Percentiles rank a stretch among this genome's conserved stretches.
Evolutionary conservation across 495 filamentous ascomycete genomes (phyloP).

Genomic region (Xylaria sp.): DNA sequence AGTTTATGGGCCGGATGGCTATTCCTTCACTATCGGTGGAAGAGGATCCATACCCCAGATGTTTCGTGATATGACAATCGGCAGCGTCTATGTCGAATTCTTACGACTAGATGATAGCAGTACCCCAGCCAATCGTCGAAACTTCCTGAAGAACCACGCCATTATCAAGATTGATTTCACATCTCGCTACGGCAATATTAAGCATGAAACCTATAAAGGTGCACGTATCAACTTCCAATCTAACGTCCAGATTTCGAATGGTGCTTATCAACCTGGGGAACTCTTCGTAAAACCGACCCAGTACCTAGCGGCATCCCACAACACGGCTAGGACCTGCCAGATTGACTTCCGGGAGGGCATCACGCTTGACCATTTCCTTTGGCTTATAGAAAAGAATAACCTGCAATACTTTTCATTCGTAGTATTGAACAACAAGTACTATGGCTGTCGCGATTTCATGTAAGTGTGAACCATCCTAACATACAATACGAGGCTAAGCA

Average conservation of each 20-base stretch:
- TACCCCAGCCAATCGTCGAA: not conserved
- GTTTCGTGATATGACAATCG: not conserved
- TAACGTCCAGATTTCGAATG: not conserved
- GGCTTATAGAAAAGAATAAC: not conserved
- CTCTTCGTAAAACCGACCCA: not conserved
- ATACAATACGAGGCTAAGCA: not conserved
- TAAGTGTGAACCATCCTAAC: not conserved
- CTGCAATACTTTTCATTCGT: constrained; percentile 2
- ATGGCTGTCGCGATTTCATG: constrained; percentile 12
- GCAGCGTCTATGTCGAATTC: constrained; percentile 8
- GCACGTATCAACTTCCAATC: not conserved
- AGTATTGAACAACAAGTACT: not conserved
- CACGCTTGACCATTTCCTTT: constrained; percentile 12
- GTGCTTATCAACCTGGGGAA: not conserved
- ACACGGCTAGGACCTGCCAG: not conserved
- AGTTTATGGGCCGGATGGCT: not conserved
- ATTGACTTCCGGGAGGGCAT: not conserved
- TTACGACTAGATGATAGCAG: not conserved
- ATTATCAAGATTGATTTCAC: constrained; percentile 5
- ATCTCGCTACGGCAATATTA: not conserved
- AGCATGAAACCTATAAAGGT: not conserved
- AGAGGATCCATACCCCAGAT: not conserved
- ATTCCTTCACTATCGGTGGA: not conserved
- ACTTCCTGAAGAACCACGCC: not conserved
- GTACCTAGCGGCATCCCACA: not conserved